Evolutionary conservation across 2,329 filamentous ascomycete species (phyloP), one percentile per base, ranked within the genome.

Genomic region (Colletotrichum aenigma): DNA sequence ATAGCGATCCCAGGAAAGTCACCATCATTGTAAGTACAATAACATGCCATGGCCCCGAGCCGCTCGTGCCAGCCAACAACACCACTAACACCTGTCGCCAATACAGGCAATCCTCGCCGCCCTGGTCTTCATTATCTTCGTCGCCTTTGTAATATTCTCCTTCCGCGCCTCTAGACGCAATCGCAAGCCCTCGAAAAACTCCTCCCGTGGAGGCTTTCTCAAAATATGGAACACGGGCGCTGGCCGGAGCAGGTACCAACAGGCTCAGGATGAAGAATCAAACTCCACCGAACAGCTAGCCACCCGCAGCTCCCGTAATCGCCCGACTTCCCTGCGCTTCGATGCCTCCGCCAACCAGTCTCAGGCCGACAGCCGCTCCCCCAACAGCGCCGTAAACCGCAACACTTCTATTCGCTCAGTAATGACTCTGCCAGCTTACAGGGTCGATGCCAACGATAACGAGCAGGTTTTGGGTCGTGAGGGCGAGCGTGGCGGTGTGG

Each of bases 391-490:
- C 1, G 91, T 98, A 15, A 94, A 96, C 82, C 91, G 96, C 36
- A 94, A 96, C 80, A 96, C 95, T 2, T 97, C 95, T 10, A 89
- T 98, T 61, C 93, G 96, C 71, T 98, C 95, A n/a, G 93, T 98
- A 71, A 97, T 98, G 90, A 98, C 97, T 0, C 87, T 99, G 4
- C 97, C 97, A 0, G 91, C 94, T 0, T 99, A 99, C 83, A 93
- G 94, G 4, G 90, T 89, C 18, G 92, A 91, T 32, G 92, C 95
- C 1, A 89, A 91, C 66, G 93, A 94, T 24, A 93, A 92, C 61
- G 97, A 99, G 84, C 93, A 93, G 79, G 93, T 98, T 2, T 89
- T 98, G 64, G 97, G 93, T 9, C 91, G 96, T 7, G 97, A 98
- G 84, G 97, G 97, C 66, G 97, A 99, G 83, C 91, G 97, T 76